phyloP scores from a whole-genome alignment of 208 protist species.

The Leishmania martiniquensis region DNA sequence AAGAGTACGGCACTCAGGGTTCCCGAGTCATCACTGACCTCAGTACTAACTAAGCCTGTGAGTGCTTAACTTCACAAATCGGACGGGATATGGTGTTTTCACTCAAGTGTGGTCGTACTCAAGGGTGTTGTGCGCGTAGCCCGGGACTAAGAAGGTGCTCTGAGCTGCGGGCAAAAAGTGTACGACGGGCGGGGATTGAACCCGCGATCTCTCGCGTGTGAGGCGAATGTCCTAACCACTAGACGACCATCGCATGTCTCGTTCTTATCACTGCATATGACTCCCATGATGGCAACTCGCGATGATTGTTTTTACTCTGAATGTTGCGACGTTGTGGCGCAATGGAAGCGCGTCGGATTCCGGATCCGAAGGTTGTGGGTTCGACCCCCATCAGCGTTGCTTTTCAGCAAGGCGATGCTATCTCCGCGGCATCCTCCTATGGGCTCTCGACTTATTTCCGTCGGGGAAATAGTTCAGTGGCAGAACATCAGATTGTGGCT shows the following conservation, averaged over 20 bases:
- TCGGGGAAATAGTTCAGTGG: slow-evolving; percentile 83
- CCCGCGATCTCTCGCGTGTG: slow-evolving; percentile 94
- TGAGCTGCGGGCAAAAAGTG: slow-evolving; percentile 12
- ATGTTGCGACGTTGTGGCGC: slow-evolving; percentile 54
- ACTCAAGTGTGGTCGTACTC: slow-evolving; percentile 50
- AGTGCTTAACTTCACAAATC: slow-evolving; percentile 50
- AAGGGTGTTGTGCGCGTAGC: no score
- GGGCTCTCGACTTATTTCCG: no score
- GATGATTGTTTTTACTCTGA: no score
- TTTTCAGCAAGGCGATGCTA: slow-evolving; percentile 21
- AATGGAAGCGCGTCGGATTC: slow-evolving; percentile 59
- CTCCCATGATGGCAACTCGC: no score
- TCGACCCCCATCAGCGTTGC: slow-evolving; percentile 78
- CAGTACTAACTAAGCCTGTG: slow-evolving; percentile 41
- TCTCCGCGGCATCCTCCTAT: no score
- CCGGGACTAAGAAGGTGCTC: accelerated
- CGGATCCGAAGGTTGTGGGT: slow-evolving; percentile 67
- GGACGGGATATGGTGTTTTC: slow-evolving; percentile 50
- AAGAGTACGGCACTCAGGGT: slow-evolving; percentile 11
- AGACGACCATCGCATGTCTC: slow-evolving; percentile 91
- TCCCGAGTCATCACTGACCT: slow-evolving; percentile 16
- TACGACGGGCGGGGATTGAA: slow-evolving; percentile 93
- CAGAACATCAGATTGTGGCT: slow-evolving; percentile 90
- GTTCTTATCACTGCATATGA: no score
- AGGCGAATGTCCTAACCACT: slow-evolving; percentile 96